Evolutionary conservation across 306 rosid genomes (phyloP), one percentile per base, ranked within the genome.

Genomic region (Comarum palustre): DNA sequence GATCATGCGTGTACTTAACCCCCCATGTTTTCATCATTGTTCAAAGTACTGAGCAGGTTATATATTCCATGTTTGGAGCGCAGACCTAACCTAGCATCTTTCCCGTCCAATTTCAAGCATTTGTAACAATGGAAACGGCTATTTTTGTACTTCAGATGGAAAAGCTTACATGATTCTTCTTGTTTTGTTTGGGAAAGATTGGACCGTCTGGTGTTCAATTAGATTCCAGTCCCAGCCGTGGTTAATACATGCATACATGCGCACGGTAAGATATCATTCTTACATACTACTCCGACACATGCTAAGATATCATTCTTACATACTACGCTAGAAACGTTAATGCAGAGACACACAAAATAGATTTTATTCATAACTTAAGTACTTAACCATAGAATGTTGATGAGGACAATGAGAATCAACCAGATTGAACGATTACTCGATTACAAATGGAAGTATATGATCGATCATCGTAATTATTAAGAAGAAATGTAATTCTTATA

Each of bases 1-100:
- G 54, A 55, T 71, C 66, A 71, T 55, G 75, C 75, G 66, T 71
- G 75, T 71, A 71, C 75, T 39, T 39, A 41, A 41, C 7, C 54
- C 7, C 54, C 66, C 41, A 34, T 24, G 66, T 54, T 55, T 39
- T 71, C 66, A 71, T 71, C 63, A 71, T 71, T 62, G 67, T 34
- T 34, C 67, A 62, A 62, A 60, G 66, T 60, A 60, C 66, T 62
- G 20, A 1, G 45, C 45, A 61, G 67, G 67, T 59, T 9, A 27
- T 32, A n/a, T n/a, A n/a, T n/a, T 61, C 38, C 20, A 62, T 62
- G n/a, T 59, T 59, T 25, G 38, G 38, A 52, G 59, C 29, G 59
- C 59, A 52, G 59, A 52, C 59, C 59, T 52, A 52, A 9, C 13
- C 59, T 52, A 9, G 59, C 29, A 52, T 20, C 29, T 52, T 52